A percentile compares a stretch with the other conserved stretches of the same genome.
Conservation (phyloP, 768 basidiomycete genomes). For the Crucibulum laeve region DNA sequence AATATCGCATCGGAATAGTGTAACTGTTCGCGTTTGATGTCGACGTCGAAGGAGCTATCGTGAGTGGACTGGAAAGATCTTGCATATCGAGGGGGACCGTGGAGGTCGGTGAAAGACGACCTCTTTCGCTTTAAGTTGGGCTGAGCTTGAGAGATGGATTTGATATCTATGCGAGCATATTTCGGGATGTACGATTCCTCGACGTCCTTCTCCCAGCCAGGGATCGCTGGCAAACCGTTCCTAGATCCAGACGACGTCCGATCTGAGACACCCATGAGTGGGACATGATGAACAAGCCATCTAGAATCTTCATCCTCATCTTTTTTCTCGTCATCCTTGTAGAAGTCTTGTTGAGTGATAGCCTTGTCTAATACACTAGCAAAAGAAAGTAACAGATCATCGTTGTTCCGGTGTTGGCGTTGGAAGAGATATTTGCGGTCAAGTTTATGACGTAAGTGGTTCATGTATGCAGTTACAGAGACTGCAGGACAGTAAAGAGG, state of each 20-base stretch:
- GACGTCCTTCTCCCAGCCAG: too few species aligned
- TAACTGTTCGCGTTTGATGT: slow-evolving; percentile 30
- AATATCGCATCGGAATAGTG: neutral
- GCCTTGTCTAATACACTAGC: slow-evolving; percentile 24
- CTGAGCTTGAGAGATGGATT: slow-evolving; percentile 6
- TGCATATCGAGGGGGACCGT: slow-evolving; percentile 36
- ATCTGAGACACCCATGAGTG: neutral
- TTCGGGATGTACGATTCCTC: too few species aligned
- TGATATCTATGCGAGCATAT: slow-evolving; percentile 5
- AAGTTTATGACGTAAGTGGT: slow-evolving; percentile 29
- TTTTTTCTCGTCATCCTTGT: slow-evolving; percentile 13
- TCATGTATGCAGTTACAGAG: slow-evolving; percentile 41
- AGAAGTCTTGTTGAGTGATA: slow-evolving; percentile 11
- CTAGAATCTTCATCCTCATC: neutral
- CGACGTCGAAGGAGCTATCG: slow-evolving; percentile 42
- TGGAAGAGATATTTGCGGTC: neutral
- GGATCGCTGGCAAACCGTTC: too few species aligned
- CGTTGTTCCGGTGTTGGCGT: slow-evolving; percentile 3
- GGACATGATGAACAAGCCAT: neutral
- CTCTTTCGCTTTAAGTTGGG: slow-evolving; percentile 22
- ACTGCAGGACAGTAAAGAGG: slow-evolving; percentile 55
- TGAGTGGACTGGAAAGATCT: slow-evolving; percentile 38
- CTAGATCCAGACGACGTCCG: too few species aligned
- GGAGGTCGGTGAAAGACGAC: slow-evolving; percentile 36
- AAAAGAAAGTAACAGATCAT: slow-evolving; percentile 23